phyloP scores from a whole-genome alignment of 2,329 filamentous ascomycete species.

The Trichophyton mentagrophytes region DNA sequence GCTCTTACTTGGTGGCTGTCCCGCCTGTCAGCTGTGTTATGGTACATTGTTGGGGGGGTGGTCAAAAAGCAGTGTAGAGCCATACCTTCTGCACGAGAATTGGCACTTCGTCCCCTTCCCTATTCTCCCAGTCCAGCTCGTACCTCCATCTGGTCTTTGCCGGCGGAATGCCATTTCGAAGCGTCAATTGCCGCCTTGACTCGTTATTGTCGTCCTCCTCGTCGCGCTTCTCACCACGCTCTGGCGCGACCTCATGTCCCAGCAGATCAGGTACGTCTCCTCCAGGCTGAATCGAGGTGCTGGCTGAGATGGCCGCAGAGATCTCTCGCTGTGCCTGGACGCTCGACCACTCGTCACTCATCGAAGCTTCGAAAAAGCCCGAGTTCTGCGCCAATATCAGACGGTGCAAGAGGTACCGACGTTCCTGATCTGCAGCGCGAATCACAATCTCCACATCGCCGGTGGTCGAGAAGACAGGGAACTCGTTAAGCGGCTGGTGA shows the following conservation, averaged over 20 bases:
- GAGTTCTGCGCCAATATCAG: slow-evolving; percentile 82
- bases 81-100: slow-evolving; percentile 73
- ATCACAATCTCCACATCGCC: slow-evolving; percentile 89
- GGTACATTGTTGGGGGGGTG: too few relatives aligned
- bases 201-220: slow-evolving; percentile 18
- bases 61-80: slow-evolving; percentile 3
- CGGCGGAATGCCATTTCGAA: slow-evolving; percentile 27
- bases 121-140: slow-evolving; percentile 65
- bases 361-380: slow-evolving; percentile 83
- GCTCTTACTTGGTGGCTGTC: slow-evolving; percentile 27
- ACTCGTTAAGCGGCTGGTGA: slow-evolving; percentile 71
- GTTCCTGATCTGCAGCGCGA: slow-evolving; percentile 54
- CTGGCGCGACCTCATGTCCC: slow-evolving; percentile 25
- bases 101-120: slow-evolving; percentile 60
- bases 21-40: slow-evolving; percentile 4
- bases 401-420: slow-evolving; percentile 74
- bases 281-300: background rate
- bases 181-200: slow-evolving; percentile 24
- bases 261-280: slow-evolving; percentile 35
- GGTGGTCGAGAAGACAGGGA: slow-evolving; percentile 77
- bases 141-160: slow-evolving; percentile 65
- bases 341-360: slow-evolving; percentile 62
- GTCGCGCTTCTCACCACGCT: slow-evolving; percentile 18
- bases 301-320: background rate
- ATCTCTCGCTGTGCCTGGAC: slow-evolving; percentile 18